Conservation (phyloP, 73 alveolate species). For the Blepharisma stoltei region DNA sequence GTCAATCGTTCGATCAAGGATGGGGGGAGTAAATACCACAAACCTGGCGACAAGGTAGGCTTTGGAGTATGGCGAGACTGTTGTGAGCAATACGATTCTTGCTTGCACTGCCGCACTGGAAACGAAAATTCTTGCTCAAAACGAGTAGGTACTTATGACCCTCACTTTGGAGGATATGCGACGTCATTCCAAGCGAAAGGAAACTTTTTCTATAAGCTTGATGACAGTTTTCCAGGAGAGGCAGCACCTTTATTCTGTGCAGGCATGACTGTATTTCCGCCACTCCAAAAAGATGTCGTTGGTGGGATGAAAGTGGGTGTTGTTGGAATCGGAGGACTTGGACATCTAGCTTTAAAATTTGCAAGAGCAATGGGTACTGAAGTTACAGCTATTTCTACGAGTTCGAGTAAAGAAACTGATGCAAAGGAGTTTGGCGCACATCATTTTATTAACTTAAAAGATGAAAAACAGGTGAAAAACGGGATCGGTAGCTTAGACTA, state of each 20-base stretch:
- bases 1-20: too few species aligned
- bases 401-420: conserved; percentile 51
- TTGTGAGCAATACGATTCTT: conserved; percentile 46
- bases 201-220: conserved; percentile 62
- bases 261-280: conserved; percentile 71
- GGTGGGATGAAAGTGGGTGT: conserved; percentile 66
- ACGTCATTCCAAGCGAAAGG: conserved; percentile 64
- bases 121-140: conserved; percentile 53
- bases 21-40: too few species aligned
- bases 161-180: conserved; percentile 72
- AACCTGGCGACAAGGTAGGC: conserved; percentile 57
- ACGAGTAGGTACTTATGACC: conserved; percentile 47
- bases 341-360: conserved; percentile 72
- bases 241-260: conserved; percentile 81
- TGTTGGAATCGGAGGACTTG: conserved; percentile 80
- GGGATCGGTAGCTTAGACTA: conserved; percentile 47
- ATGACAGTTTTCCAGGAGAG: conserved; percentile 38
- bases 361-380: conserved; percentile 51
- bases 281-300: conserved; percentile 51
- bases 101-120: conserved; percentile 58
- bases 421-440: conserved; percentile 69
- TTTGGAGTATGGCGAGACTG: conserved; percentile 61
- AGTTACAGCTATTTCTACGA: conserved; percentile 64
- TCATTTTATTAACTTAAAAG: conserved; percentile 51
- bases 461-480: conserved; percentile 54